These are phyloP conservation scores for Ganoderma lingzhi DNA, from an alignment of 1,284 basidiomycete species.

Conservation along the genomic window DNA sequence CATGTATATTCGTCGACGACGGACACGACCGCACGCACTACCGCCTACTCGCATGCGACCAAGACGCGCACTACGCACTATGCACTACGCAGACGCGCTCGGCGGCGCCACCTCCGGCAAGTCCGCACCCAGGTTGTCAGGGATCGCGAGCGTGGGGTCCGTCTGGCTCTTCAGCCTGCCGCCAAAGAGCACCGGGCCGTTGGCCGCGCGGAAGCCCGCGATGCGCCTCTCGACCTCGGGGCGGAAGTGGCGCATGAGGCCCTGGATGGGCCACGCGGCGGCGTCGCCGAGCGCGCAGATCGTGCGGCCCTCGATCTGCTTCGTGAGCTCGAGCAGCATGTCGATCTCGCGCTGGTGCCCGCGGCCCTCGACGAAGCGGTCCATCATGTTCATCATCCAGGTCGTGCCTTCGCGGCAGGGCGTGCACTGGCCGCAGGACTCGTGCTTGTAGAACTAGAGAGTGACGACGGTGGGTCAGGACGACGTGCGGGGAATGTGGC, in stretches of 20 bases:
- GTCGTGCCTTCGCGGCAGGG: slow-evolving; percentile 97
- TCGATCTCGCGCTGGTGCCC: slow-evolving; percentile 95
- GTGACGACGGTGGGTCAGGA: not conserved
- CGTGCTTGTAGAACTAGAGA: slow-evolving; percentile 93
- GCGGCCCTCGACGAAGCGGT: slow-evolving; percentile 89
- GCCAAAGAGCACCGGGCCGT: slow-evolving; percentile 92
- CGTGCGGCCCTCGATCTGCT: slow-evolving; percentile 96
- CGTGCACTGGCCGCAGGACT: slow-evolving; percentile 98
- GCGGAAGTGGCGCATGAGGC: slow-evolving; percentile 96
- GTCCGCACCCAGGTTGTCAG: slow-evolving; percentile 81
- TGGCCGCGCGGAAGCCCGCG: slow-evolving; percentile 75
- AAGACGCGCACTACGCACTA: too few relatives aligned
- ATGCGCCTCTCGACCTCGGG: slow-evolving; percentile 93
- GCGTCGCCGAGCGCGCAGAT: slow-evolving; percentile 98
- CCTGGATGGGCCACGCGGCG: slow-evolving; percentile 98
- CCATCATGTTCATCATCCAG: slow-evolving; percentile 99
- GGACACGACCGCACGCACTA: not conserved
- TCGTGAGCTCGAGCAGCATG: slow-evolving; percentile 94
- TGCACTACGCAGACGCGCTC: slow-evolving; percentile 2
- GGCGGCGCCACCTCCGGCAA: slow-evolving; percentile 44
- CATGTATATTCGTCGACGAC: not conserved
- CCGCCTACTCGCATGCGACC: not conserved
- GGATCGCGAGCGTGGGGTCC: slow-evolving; percentile 78
- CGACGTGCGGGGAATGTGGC: not conserved
- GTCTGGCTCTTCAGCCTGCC: slow-evolving; percentile 80